A percentile compares a stretch with the other conserved stretches of the same genome.
These are phyloP conservation scores for Penicillium sp. DNA, from an alignment of 2,329 filamentous ascomycete species.

Conservation along the genomic window DNA sequence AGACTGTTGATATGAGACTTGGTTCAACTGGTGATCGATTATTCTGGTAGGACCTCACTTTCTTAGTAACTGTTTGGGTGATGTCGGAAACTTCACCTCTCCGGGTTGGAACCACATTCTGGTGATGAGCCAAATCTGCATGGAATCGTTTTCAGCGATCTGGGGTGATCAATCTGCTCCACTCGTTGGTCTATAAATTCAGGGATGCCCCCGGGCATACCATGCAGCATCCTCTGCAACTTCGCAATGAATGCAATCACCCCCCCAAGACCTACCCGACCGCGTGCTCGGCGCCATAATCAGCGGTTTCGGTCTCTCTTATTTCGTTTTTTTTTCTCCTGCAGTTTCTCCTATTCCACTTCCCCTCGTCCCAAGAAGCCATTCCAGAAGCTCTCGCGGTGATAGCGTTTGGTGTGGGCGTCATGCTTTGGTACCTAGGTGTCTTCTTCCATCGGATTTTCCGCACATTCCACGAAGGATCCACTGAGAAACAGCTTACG, in stretches of 20 bases:
- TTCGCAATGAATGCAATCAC: neutral
- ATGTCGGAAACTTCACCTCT: neutral
- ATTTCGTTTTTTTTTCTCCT: neutral
- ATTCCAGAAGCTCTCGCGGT: neutral
- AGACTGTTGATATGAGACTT: too few relatives aligned
- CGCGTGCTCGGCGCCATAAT: neutral
- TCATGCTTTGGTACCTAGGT: neutral
- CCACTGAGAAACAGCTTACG: neutral
- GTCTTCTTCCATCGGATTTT: neutral
- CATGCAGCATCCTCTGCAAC: neutral
- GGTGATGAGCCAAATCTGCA: neutral
- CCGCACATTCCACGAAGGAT: neutral
- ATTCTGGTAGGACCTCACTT: neutral
- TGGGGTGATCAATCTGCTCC: neutral
- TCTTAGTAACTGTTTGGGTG: neutral
- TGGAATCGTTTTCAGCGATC: too few relatives aligned
- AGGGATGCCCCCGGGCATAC: neutral
- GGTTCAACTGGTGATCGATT: neutral
- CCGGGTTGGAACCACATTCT: neutral
- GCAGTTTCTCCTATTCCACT: neutral
- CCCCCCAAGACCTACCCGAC: neutral
- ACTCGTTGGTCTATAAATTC: neutral
- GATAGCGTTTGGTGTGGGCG: neutral
- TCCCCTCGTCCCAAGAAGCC: neutral
- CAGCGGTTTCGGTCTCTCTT: neutral